Evolutionary conservation across 2,329 filamentous ascomycete species (phyloP), one percentile per base, ranked within the genome.

Genomic region (Cladosporium sp.): DNA sequence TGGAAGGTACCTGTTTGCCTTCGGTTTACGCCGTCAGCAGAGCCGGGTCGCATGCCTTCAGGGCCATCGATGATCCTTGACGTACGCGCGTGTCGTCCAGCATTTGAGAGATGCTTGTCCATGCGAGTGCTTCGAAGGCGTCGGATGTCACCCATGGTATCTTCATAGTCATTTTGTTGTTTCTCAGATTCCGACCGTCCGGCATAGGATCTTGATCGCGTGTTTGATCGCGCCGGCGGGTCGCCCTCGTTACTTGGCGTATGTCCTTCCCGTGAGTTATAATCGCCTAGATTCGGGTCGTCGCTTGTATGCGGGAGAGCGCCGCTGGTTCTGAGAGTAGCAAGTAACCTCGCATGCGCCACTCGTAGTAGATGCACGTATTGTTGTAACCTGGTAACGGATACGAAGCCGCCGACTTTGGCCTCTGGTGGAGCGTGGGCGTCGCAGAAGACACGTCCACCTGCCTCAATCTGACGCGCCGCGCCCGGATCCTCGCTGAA

Each of bases 281-380:
- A 90, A 49, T 86, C 87, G 66, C 85, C 84, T 33, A 87, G 76
- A 75, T 87, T 89, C 50, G 87, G 87, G 72, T 94, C 91, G 75
- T 93, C 90, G 84, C 76, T 67, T 44, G 88, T 87, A 67, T 89
- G 88, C 64, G 93, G 89, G 56, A 98, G 80, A 29, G 92, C 91
- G 65, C 93, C 93, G 70, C 88, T 95, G 70, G 85, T 91, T 69
- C 92, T 88, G 37, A 99, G 84, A 33, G 96, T 96, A 53, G 94
- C 91, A 67, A 99, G 83, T 28, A 99, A 84, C 65, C 95, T 86
- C 28, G 95, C 95, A 70, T 99, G 86, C 21, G 95, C 95, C 26
- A 99, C 95, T 73, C 92, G 88, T 49, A 99, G 84, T 23, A 99
- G 82, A 78, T 97, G 97, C 6, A 97, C 89, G 75, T 97, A 99